Evolutionary conservation across 257 asterid species (phyloP), one percentile per base, ranked within the genome.

Genomic region (Ajuga chamaepitys): DNA sequence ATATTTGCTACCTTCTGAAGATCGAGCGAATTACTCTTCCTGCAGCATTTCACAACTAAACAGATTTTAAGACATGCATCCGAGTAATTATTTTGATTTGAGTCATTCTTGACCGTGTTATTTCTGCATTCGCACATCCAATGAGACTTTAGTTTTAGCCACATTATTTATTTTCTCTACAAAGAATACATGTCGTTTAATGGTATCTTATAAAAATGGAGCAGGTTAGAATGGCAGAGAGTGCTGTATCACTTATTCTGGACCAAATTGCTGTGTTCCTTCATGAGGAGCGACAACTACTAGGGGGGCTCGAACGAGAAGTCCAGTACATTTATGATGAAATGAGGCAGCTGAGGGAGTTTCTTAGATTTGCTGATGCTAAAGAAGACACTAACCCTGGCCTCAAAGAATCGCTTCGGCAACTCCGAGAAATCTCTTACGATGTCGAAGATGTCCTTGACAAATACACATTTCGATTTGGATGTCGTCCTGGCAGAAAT

Each of bases 391-490:
- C 13, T 4, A 70, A 78, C 42, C 62, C 53, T 17, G 45, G 10
- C 16, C 67, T 78, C 30, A 71, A 72, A 34, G 60, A 42, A 52
- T 80, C 86, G 86, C 25, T 76, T 21, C 35, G 45, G 6, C 82
- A 77, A 60, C 79, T 83, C 1, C 71, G 77, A 17, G 84, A 78
- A 10, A 67, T 63, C 20, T 74, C 82, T 1, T 66, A 75, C 8
- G 88, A 75, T 44, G 70, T 64, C 12, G 66, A 73, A 53, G 79
- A 83, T 62, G 66, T 65, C 59, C 70, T 83, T 9, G 89, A 75
- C 13, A 74, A 46, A 10, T 74, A 67, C 64, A 59, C 45, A 2
- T 66, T 81, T 22, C 66, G 48, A 6, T 65, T 63, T 21, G 24
- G 38, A 2, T 45, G n/a, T 0, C 51, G 8, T 32, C 45, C 12